phyloP scores from a whole-genome alignment of 2,329 filamentous ascomycete genomes.

The Penicillium sp. region DNA sequence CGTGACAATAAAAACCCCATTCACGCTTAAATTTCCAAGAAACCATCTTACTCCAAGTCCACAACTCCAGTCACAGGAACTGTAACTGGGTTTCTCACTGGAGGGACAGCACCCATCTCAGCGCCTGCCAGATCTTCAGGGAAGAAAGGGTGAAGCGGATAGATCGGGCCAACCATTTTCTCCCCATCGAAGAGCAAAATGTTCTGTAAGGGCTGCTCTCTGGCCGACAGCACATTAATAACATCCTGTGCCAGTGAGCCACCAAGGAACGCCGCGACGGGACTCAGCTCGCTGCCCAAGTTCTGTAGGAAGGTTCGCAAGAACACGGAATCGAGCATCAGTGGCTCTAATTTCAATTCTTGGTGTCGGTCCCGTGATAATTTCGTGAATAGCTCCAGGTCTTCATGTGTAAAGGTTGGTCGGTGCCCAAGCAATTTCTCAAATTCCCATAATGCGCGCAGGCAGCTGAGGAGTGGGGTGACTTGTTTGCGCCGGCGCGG shows the following conservation, averaged over 20 bases:
- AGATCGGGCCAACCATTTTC: constrained; percentile 74
- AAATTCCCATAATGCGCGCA: constrained; percentile 90
- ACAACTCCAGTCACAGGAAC: constrained; percentile 7
- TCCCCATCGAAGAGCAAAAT: constrained; percentile 89
- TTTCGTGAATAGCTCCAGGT: constrained; percentile 74
- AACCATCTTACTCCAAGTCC: not conserved
- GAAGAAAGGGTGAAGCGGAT: constrained; percentile 73
- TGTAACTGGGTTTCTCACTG: constrained; percentile 29
- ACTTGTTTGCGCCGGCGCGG: constrained; percentile 71
- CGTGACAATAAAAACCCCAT: constrained; percentile 1
- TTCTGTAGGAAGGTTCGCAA: constrained; percentile 85
- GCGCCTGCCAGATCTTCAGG: constrained; percentile 30
- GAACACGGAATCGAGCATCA: constrained; percentile 69
- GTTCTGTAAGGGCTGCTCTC: constrained; percentile 95
- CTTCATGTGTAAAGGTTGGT: constrained; percentile 59
- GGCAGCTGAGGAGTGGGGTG: constrained; percentile 79
- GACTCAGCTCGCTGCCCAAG: constrained; percentile 77
- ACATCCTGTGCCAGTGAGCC: constrained; percentile 93
- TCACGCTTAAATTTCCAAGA: not conserved
- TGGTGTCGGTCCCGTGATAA: constrained; percentile 77
- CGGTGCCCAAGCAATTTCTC: constrained; percentile 60
- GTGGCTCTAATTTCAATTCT: constrained; percentile 67
- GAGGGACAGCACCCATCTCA: constrained; percentile 29
- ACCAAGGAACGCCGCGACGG: constrained; percentile 85
- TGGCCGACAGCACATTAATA: constrained; percentile 89